Evolutionary conservation across 345 rosid species (phyloP).

Genomic region (Gossypium arboreum): DNA sequence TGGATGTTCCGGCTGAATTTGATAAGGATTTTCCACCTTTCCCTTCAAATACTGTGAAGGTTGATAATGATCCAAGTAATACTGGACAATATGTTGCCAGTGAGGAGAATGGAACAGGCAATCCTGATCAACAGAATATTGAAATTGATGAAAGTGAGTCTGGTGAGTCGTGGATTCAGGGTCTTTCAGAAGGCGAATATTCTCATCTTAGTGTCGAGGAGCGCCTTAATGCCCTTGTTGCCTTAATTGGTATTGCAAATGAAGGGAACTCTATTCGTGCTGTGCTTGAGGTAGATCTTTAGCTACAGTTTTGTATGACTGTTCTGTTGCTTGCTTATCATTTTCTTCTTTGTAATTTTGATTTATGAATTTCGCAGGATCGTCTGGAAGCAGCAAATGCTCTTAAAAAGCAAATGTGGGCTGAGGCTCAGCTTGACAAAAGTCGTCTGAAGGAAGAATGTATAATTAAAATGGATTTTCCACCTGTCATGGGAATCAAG

Average conservation of each 20-base stretch:
- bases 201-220: constrained; percentile 93
- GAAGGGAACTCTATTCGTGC: constrained; percentile 92
- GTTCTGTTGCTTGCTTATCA: constrained; percentile 8
- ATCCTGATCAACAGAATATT: constrained; percentile 41
- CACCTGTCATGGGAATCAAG: constrained; percentile 42
- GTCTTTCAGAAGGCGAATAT: constrained; percentile 94
- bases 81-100: constrained; percentile 31
- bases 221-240: constrained; percentile 85
- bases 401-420: constrained; percentile 98
- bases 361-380: constrained; percentile 51
- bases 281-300: constrained; percentile 70
- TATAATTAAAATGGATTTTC: constrained; percentile 47
- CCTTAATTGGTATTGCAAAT: constrained; percentile 77
- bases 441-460: constrained; percentile 75
- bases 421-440: constrained; percentile 89
- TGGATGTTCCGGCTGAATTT: constrained; percentile 31
- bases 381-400: constrained; percentile 96
- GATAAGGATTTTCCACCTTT: constrained; percentile 40
- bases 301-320: constrained; percentile 16
- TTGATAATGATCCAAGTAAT: constrained; percentile 27
- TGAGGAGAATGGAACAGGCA: constrained; percentile 33
- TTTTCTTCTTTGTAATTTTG: constrained; percentile 22
- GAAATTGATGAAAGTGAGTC: constrained; percentile 77
- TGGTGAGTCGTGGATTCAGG: constrained; percentile 89
- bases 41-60: constrained; percentile 38